Evolutionary conservation across 2,329 filamentous ascomycete species (phyloP), one percentile per base, ranked within the genome.

Genomic region (Beauveria rudraprayagi): DNA sequence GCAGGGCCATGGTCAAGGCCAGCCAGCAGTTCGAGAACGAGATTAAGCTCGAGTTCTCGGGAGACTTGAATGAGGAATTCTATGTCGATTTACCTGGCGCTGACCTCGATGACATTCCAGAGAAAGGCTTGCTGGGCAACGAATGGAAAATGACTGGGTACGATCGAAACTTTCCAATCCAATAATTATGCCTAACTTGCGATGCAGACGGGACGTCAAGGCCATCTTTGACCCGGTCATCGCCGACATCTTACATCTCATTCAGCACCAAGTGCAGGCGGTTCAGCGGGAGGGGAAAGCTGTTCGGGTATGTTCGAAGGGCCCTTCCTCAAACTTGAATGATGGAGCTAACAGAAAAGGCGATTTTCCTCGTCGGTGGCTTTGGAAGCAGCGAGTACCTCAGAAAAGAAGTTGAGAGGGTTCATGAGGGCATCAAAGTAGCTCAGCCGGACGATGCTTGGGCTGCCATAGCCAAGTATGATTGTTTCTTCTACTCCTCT

Each of bases 321-420:
- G 17, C 40, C 9, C 9, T n/a, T n/a, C 7, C 16, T 2, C 40
- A 2, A 43, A 34, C 10, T 11, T 3, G 1, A 10, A 43, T n/a
- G 7, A 43, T 9, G 5, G 8, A 5, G 16, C 44, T 46, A 46
- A 46, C 44, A 24, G 44, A 5, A 5, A 19, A 64, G 62, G 57
- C 70, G 0, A 72, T 77, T 5, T 61, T 75, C 10, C 67, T 77
- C 0, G 74, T 76, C 0, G 74, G 74, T 1, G 75, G 75, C 0
- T 73, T 76, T 40, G 75, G 75, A 1, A 63, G 67, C 3, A 76
- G 69, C 3, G 68, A 69, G 17, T 76, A 74, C 61, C 70, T 77
- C 9, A 71, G 67, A 53, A 62, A 64, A 8, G 66, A 67, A 2
- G 58, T 76, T 7, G 53, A 70, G 19, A 58, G 61, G 5, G 61